Evolutionary conservation across 257 asterid genomes (phyloP).

Genomic region (Echium plantagineum): DNA sequence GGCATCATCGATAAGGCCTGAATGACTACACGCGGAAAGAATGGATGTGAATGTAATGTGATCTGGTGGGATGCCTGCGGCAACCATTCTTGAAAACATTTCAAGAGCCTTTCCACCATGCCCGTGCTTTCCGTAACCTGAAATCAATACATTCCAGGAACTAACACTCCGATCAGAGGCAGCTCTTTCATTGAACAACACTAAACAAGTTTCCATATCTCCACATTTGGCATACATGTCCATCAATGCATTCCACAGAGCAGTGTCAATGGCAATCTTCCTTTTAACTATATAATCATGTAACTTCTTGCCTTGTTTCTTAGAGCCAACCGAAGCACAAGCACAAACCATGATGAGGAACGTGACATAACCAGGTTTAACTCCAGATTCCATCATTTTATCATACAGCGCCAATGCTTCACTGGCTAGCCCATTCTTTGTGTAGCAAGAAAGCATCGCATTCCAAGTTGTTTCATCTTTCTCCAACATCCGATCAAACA

Average conservation of each 20-base stretch:
- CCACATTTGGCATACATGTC: background rate
- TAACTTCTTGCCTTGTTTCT: slow-evolving; percentile 17
- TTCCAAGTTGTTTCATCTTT: slow-evolving; percentile 34
- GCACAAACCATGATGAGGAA: slow-evolving; percentile 29
- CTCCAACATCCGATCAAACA: slow-evolving; percentile 25
- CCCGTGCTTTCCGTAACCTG: background rate
- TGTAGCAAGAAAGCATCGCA: slow-evolving; percentile 23
- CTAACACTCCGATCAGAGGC: background rate
- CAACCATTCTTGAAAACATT: background rate
- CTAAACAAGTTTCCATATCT: background rate
- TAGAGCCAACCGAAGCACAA: slow-evolving; percentile 31
- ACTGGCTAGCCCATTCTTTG: slow-evolving; percentile 26
- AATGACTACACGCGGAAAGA: background rate
- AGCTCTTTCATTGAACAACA: background rate
- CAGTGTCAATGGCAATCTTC: background rate
- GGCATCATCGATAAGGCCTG: background rate
- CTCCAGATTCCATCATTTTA: slow-evolving; percentile 20
- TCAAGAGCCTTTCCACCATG: background rate
- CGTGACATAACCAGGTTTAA: slow-evolving; percentile 30
- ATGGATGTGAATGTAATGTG: background rate
- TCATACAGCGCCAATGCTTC: slow-evolving; percentile 23
- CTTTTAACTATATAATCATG: background rate
- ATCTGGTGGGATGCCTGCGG: background rate
- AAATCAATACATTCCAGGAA: background rate
- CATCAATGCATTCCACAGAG: background rate